These are phyloP conservation scores for Lichtheimia ornata DNA, from an alignment of 371 early-diverging fungal genomes.

Conservation along the genomic window DNA sequence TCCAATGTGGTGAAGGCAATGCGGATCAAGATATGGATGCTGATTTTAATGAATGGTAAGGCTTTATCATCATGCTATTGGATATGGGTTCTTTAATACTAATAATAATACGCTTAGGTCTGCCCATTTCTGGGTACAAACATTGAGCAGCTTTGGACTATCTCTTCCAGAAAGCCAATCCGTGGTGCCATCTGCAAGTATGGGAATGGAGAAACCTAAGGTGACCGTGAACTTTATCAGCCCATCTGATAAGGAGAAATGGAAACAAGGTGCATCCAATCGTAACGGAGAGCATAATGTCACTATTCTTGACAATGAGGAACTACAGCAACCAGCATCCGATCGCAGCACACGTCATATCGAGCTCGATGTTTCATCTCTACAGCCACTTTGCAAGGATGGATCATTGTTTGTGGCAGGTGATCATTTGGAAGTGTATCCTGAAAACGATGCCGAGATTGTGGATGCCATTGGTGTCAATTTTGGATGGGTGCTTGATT, in stretches of 20 bases:
- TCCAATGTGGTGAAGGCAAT: conserved; percentile 48
- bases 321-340: conserved; percentile 37
- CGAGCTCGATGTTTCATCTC: conserved; percentile 39
- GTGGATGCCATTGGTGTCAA: conserved; percentile 49
- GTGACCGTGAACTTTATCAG: conserved; percentile 28
- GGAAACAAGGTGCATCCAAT: conserved; percentile 28
- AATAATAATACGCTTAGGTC: conserved; percentile 15
- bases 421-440: conserved; percentile 60
- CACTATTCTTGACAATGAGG: conserved; percentile 27
- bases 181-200: conserved; percentile 36
- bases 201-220: conserved; percentile 13
- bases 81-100: background rate
- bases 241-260: conserved; percentile 28
- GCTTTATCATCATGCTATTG: background rate
- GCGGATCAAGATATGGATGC: conserved; percentile 57
- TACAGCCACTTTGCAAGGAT: conserved; percentile 26
- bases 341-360: conserved; percentile 52
- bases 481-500: conserved; percentile 54
- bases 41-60: conserved; percentile 47
- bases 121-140: conserved; percentile 46
- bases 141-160: conserved; percentile 34
- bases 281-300: conserved; percentile 32
- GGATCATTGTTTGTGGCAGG: conserved; percentile 46
- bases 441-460: conserved; percentile 37
- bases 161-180: conserved; percentile 29